A percentile compares a stretch with the other conserved stretches of the same genome.
phyloP scores from a whole-genome alignment of 2,329 filamentous ascomycete genomes.

The Lecanoromycetidae sp. region DNA sequence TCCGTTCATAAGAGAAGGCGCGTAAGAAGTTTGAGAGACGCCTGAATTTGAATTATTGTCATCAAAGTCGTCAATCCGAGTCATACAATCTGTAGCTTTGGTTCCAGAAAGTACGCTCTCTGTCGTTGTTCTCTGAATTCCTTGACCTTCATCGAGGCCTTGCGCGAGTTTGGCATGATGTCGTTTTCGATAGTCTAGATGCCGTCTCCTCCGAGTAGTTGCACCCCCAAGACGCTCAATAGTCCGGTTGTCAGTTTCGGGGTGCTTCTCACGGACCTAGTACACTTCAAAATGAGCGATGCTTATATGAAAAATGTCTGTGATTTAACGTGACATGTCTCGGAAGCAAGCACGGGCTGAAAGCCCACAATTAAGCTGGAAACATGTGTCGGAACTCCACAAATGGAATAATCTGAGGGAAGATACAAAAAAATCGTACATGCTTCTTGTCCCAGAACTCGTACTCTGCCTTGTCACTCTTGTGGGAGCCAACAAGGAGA shows the following conservation, averaged over 20 bases:
- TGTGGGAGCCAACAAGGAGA: constrained; percentile 3
- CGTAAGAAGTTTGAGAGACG: constrained; percentile 21
- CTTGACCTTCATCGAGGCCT: constrained; percentile 17
- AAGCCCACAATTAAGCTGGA: too few species aligned
- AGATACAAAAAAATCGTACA: too few species aligned
- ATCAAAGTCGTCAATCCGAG: background rate
- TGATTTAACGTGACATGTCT: too few species aligned
- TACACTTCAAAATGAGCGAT: too few species aligned
- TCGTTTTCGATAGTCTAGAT: constrained; percentile 29
- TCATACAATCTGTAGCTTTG: constrained; percentile 3
- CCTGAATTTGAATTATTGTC: constrained; percentile 14
- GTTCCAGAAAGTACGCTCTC: constrained; percentile 10
- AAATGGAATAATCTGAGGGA: too few species aligned
- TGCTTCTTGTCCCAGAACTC: constrained; percentile 24
- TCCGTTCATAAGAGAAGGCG: constrained; percentile 12
- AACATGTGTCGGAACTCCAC: too few species aligned
- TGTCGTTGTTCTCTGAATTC: background rate
- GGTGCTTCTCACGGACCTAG: constrained; percentile 28
- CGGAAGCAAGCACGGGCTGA: too few species aligned
- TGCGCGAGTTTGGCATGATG: constrained; percentile 26
- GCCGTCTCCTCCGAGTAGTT: constrained; percentile 27
- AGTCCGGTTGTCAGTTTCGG: constrained; percentile 12
- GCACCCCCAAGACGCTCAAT: constrained; percentile 24
- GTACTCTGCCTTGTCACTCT: constrained; percentile 20
- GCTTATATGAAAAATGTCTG: too few species aligned